Conservation (phyloP, 805 yeast genomes). For the Blastobotrys peoriensis region DNA sequence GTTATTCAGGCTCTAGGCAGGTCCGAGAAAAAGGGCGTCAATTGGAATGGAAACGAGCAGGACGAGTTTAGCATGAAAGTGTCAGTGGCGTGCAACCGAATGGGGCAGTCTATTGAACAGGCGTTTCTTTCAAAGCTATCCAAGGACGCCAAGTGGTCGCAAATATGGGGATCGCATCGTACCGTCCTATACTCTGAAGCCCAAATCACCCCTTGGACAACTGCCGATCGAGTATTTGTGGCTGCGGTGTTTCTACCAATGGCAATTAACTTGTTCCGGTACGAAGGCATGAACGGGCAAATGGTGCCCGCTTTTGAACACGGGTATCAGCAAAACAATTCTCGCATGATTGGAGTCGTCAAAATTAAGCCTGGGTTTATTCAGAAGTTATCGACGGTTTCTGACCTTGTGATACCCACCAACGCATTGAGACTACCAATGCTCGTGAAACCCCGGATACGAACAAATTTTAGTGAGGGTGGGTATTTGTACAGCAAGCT, state of each 20-base stretch:
- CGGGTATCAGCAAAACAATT: conserved; percentile 68
- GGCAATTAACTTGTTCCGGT: conserved; percentile 70
- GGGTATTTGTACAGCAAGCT: conserved; percentile 59
- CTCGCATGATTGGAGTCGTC: conserved; percentile 73
- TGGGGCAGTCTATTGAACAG: conserved; percentile 1
- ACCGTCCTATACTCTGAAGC: neutral
- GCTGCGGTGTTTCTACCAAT: conserved; percentile 73
- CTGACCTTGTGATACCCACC: no score
- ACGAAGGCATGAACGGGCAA: conserved; percentile 68
- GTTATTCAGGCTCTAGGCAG: no score
- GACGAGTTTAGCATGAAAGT: no score
- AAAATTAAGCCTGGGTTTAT: conserved; percentile 64
- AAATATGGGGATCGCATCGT: neutral
- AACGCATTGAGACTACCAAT: conserved; percentile 80
- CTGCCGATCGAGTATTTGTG: conserved; percentile 52
- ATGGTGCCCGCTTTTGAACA: conserved; percentile 88
- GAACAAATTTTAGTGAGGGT: conserved; percentile 76
- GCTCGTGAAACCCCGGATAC: conserved; percentile 80
- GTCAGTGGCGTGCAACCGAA: neutral
- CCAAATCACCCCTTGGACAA: conserved; percentile 40
- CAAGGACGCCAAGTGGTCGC: neutral
- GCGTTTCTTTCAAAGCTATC: neutral
- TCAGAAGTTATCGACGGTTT: no score
- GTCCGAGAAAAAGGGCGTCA: no score
- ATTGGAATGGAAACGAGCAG: no score